phyloP scores from a whole-genome alignment of 768 basidiomycete genomes.

The Psilocybe sp. region DNA sequence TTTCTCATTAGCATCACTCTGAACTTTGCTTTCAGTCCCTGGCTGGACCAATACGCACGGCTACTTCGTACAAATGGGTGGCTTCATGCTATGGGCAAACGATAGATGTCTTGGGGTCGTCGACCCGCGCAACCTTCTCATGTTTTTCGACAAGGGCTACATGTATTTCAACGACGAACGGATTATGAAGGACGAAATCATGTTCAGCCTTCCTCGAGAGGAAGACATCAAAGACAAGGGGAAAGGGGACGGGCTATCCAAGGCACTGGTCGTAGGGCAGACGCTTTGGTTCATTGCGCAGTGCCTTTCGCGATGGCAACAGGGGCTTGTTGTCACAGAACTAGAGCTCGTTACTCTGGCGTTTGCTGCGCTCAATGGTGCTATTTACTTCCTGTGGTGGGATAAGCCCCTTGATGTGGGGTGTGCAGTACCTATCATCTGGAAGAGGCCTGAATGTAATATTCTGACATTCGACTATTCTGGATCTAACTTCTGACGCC shows the following conservation, averaged over 20 bases:
- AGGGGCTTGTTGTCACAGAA: constrained; percentile 25
- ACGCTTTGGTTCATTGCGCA: constrained; percentile 31
- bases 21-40: background rate
- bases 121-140: constrained; percentile 1
- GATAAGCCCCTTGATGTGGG: constrained; percentile 32
- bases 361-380: constrained; percentile 26
- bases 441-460: background rate
- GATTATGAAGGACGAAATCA: no score
- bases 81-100: constrained; percentile 5
- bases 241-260: constrained; percentile 31
- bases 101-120: background rate
- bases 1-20: background rate
- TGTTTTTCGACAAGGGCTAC: constrained; percentile 1
- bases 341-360: constrained; percentile 34
- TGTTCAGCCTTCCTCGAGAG: constrained; percentile 3
- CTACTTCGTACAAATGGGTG: constrained; percentile 15
- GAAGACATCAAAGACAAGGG: constrained; percentile 17
- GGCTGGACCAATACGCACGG: constrained; percentile 12
- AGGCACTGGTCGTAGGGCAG: constrained; percentile 28
- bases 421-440: constrained; percentile 3
- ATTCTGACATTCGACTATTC: constrained; percentile 1
- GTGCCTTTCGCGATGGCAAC: constrained; percentile 19
- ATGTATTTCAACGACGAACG: constrained; percentile 1
- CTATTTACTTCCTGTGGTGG: constrained; percentile 35
- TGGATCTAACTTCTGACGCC: background rate